Evolutionary conservation across 495 filamentous ascomycete species (phyloP).

Genomic region (Daldinia decipiens): DNA sequence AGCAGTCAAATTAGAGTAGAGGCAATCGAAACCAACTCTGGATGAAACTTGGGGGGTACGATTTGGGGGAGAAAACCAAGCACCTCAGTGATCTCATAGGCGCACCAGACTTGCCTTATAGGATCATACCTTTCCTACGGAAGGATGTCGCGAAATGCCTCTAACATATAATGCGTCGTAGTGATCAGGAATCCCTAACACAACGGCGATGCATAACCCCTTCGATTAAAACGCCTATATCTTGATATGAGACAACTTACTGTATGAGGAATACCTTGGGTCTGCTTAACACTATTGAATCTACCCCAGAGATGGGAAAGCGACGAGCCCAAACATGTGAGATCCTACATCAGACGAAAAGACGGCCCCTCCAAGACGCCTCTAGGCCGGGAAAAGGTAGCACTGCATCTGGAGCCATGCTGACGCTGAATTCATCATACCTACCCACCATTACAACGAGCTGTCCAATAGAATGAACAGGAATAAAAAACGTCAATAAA

Average conservation of each 20-base stretch:
- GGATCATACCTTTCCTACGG: neutral
- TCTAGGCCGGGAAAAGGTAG: neutral
- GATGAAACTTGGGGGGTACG: neutral
- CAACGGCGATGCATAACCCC: neutral
- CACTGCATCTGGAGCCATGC: constrained; percentile 1
- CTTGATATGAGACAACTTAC: neutral
- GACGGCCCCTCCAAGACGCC: neutral
- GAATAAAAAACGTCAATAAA: neutral
- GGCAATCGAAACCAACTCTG: neutral
- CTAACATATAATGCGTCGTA: neutral
- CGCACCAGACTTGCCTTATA: neutral
- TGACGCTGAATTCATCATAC: neutral
- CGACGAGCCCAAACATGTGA: neutral
- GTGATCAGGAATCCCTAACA: neutral
- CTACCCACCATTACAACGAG: neutral
- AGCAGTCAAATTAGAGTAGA: neutral
- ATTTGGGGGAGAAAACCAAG: neutral
- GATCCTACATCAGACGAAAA: neutral
- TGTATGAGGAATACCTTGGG: neutral
- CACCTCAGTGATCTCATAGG: neutral
- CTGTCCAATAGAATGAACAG: neutral
- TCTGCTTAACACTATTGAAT: neutral
- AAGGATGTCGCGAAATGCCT: neutral
- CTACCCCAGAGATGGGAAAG: neutral
- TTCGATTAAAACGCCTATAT: neutral